phyloP scores from a whole-genome alignment of 768 basidiomycete species.

The Phlebiopsis flavidoalba region DNA sequence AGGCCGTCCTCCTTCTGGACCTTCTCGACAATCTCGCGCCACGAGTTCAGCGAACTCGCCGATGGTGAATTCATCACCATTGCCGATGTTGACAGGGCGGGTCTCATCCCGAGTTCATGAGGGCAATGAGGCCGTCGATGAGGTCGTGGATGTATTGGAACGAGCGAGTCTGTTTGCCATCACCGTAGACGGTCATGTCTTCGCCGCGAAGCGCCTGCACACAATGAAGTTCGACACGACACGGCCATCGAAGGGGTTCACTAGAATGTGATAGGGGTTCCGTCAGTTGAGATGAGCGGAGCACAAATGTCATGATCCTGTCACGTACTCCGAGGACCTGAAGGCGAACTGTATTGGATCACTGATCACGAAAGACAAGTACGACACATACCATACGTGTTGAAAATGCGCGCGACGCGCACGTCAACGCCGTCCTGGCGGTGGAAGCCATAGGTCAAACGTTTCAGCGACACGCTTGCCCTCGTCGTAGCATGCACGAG shows the following conservation, averaged over 20 bases:
- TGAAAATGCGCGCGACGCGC: slow-evolving; percentile 97
- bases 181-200: slow-evolving; percentile 96
- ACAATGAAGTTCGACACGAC: slow-evolving; percentile 99
- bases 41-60: slow-evolving; percentile 91
- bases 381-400: slow-evolving; percentile 66
- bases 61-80: slow-evolving; percentile 93
- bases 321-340: slow-evolving; percentile 63
- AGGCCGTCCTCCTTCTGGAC: slow-evolving; percentile 83
- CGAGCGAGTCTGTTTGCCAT: slow-evolving; percentile 89
- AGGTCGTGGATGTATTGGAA: slow-evolving; percentile 99
- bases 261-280: slow-evolving; percentile 31
- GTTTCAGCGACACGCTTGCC: slow-evolving; percentile 99
- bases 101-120: slow-evolving; percentile 96
- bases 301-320: background rate
- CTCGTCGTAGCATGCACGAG: slow-evolving; percentile 99
- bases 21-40: slow-evolving; percentile 86
- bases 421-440: slow-evolving; percentile 94
- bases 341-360: background rate
- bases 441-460: slow-evolving; percentile 92
- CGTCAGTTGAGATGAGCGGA: slow-evolving; percentile 18
- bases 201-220: slow-evolving; percentile 92
- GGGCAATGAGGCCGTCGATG: slow-evolving; percentile 84
- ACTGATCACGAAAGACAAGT: background rate
- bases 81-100: slow-evolving; percentile 95
- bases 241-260: slow-evolving; percentile 96